Evolutionary conservation across 495 filamentous ascomycete species (phyloP), one percentile per base, ranked within the genome.

Genomic region (Penicillium cataractarum): DNA sequence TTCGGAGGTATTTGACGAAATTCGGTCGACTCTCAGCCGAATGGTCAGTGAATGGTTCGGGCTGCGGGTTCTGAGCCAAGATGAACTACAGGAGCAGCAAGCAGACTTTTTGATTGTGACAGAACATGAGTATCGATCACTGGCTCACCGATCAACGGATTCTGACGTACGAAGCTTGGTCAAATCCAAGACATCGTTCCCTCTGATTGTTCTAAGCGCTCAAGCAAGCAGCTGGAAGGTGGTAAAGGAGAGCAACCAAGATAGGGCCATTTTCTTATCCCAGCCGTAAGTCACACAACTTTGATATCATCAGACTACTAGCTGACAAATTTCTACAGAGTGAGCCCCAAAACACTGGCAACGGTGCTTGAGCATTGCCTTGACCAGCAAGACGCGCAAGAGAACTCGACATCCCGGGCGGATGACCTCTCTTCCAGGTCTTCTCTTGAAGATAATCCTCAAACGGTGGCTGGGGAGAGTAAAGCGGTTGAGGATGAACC

Each of bases 11-110:
- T 68, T 71, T 21, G 56, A 67, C 13, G 52, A 52, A 29, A 71
- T 73, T 1, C 29, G 60, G 7, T 39, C 31, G 0, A 71, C 57
- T 49, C 57, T 73, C 24, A 61, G 61, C 17, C 62, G 59, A 1
- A 73, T 73, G 71, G 57, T 64, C 6, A 35, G 32, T n/a, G 62
- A 70, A 4, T 79, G 76, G 76, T 77, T 76, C 39, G 67, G 68
- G 3, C 57, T 79, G 2, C 57, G 60, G 6, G 66, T 77, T 10
- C 50, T 79, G 15, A 69, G 69, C 12, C 58, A 65, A 10, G 72
- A 74, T 7, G 72, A 78, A 50, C 40, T 67, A 7, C 39, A 64
- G 4, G 17, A 58, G 21, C 57, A 50, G 17, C 1, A 31, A 9
- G 32, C 66, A 9, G 69, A 72, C 15, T 69, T 72, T 24, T 24